Evolutionary conservation across 2,329 filamentous ascomycete species (phyloP).

Genomic region (Sclerotinia spermophila): DNA sequence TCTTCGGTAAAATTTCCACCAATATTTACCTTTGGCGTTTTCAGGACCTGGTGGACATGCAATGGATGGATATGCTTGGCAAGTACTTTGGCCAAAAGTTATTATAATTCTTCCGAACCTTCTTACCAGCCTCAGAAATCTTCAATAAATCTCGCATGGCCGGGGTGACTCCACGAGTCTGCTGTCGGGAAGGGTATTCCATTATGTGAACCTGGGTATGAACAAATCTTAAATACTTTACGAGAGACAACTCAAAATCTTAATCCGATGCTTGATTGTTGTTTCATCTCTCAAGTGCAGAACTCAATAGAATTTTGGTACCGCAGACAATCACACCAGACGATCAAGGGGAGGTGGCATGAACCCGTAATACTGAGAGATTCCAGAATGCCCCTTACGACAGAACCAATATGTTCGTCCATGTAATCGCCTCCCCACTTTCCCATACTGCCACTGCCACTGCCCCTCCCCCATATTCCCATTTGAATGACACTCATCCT

Average conservation of each 20-base stretch:
- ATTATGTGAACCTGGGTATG: not conserved
- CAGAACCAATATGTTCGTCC: not conserved
- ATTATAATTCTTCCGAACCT: not conserved
- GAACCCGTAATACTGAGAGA: not conserved
- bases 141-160: not conserved
- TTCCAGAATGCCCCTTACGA: not conserved
- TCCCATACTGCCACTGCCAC: no score
- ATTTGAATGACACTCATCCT: conserved; percentile 24
- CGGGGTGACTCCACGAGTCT: not conserved
- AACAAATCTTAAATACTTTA: not conserved
- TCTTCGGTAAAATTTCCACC: not conserved
- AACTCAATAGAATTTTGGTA: no score
- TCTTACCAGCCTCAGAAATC: not conserved
- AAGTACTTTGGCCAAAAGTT: not conserved
- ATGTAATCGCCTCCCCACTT: not conserved
- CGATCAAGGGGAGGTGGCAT: not conserved
- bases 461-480: not conserved
- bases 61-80: not conserved
- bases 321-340: not conserved
- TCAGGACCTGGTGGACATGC: no score
- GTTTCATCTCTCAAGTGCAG: no score
- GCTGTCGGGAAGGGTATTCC: not conserved
- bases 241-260: no score
- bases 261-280: not conserved
- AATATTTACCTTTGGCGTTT: not conserved